Base-by-base conservation (phyloP, 73 alveolate species). In the Breviolum minutum region DNA sequence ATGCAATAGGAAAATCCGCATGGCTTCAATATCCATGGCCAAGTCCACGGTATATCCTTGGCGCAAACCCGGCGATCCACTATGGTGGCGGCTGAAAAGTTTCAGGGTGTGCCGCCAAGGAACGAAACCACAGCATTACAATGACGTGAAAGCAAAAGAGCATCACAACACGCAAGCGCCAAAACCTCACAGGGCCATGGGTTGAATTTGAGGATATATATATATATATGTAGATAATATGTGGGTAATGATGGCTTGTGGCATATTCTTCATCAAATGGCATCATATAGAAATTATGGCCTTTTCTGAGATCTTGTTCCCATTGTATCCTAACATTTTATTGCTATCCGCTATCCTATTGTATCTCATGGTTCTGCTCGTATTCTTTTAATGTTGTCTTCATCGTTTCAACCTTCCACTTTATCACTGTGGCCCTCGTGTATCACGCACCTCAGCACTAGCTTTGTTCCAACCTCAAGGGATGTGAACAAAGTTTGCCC, bases 81-180 rank as follows among this genome's bases (percentile, higher is more conserved):
- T 40, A 40, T 0, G 54, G 5, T 69, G 54, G 32, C 20, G 9
- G 63, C 86, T 29, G 19, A 30, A 71, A 60, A 13, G 19, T 22
- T 54, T 54, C 70, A 74, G 26, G 85, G 32, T 19, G 30, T 48
- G 92, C 40, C 68, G 6, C 83, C 80, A 70, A 29, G 82, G 11
- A 64, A 24, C 95, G 95, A 8, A 88, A 84, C 95, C 95, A 88
- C 95, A 88, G 29, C 95, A 88, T 88, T 61, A 88, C 73, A 11
- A 88, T 48, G 19, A 88, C 95, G 14, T 88, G 95, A 27, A 88
- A 88, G 95, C 95, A 29, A 71, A 88, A 88, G 22, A 88, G 40
- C 85, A 60, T 48, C 14, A 48, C 24, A 60, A 88, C 70, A 14
- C 95, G 95, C 84, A 88, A 19, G 8, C 85, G 84, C 95, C 95